Evolutionary conservation across 73 alveolate species (phyloP).

Genomic region (Paramecium pentaurelia): DNA sequence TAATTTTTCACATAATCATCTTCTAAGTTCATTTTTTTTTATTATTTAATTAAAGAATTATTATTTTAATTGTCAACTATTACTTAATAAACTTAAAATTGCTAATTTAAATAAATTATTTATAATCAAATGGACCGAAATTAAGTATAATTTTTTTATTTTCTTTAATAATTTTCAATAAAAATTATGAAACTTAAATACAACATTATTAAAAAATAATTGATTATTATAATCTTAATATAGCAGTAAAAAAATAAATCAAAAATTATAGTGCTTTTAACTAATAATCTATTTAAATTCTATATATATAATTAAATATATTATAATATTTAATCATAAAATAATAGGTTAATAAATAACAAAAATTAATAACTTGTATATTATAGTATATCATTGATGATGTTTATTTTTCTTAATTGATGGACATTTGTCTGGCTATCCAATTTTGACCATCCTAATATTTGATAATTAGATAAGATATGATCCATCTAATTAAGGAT

Average conservation of each 20-base stretch:
- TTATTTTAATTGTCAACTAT: not conserved
- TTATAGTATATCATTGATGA: not conserved
- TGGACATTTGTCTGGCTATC: not conserved
- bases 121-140: not conserved
- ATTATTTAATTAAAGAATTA: not conserved
- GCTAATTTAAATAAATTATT: not conserved
- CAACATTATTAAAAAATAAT: too few species aligned
- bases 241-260: too few species aligned
- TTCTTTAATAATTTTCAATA: not conserved
- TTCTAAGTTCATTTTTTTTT: not conserved
- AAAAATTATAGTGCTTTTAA: too few species aligned
- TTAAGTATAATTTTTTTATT: too few species aligned
- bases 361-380: not conserved
- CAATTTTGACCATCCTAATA: not conserved
- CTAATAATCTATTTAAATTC: too few species aligned
- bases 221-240: not conserved
- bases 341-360: too few species aligned
- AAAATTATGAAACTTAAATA: not conserved
- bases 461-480: not conserved
- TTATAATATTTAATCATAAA: too few species aligned
- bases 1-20: not conserved
- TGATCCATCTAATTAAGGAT: constrained; percentile 3
- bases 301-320: too few species aligned
- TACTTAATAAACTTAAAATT: not conserved
- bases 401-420: not conserved